Evolutionary conservation across 1,284 basidiomycete species (phyloP), one percentile per base, ranked within the genome.

Genomic region (Cryptococcus depauperatus): DNA sequence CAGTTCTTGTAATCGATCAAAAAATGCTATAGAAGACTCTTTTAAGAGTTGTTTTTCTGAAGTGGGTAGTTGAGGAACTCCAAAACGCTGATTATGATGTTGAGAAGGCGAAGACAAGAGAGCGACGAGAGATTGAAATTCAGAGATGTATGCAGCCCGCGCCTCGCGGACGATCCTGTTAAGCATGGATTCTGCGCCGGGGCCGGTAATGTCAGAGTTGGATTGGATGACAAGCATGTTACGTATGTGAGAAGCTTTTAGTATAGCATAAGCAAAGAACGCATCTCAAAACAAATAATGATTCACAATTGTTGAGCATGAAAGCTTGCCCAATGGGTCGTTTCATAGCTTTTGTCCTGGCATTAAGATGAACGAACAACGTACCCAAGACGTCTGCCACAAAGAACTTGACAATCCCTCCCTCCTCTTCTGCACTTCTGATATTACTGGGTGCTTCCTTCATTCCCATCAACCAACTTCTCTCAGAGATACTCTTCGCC

Each of bases 401-500:
- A 47, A 62, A 73, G 25, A 71, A 63, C 44, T 68, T 66, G 34
- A 71, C 50, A 16, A 66, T 49, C 9, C 65, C 68, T 8, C 67
- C 71, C 30, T 67, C 68, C 13, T 64, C 65, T 4, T 42, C 51
- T 1, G 61, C 62, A 16, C 44, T 57, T 27, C 55, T 47, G 8
- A 57, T 61, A n/a, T 55, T 51, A 38, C 57, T 61, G 2, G 64
- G 60, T 3, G 60, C 48, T 18, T 63, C 59, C 13, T 59, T 61
- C 22, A 59, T 56, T 27, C 71, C 71, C 71, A 73, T 73, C 40
- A 73, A 59, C 71, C 71, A 73, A 43, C 67, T 68, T 30, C 71
- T 58, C 46, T 73, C 69, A 4, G 58, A 64, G 22, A 66, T 62
- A 32, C 55, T 58, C 28, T 52, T 55, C 3, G 53, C 51, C 26